Evolutionary conservation across 495 filamentous ascomycete species (phyloP), one percentile per base, ranked within the genome.

Genomic region (Lasiosphaeria miniovina): DNA sequence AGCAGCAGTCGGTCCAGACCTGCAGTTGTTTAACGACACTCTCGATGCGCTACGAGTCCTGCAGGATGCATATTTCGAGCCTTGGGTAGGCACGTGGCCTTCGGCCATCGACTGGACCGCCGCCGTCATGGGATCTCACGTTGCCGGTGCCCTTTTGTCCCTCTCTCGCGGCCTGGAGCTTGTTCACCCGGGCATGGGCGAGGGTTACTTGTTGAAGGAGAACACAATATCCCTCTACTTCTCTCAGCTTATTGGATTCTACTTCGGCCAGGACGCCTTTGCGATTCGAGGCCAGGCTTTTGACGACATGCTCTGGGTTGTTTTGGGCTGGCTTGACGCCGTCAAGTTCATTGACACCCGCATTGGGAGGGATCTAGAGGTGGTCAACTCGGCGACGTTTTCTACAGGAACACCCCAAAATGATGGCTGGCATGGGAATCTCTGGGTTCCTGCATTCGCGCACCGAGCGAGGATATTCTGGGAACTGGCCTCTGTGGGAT

Each of bases 301-400:
- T 68, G 94, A 98, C 70, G 94, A 98, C 69, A 97, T 97, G 81
- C 82, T 96, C 24, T 98, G 94, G 94, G 91, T 98, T 10, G 93
- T 96, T 1, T 77, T 98, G 49, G 89, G 88, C 55, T 98, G 93
- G 93, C 79, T 97, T 59, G 90, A 95, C 68, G 83, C 81, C 51
- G 85, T 90, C 65, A 86, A 90, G 64, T 90, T 94, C 67, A 83
- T 92, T 49, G 70, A 86, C 38, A 64, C 81, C 40, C 88, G 91
- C 65, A 72, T 24, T 24, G 24, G 24, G 24, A 24, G 24, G 24
- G 24, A 24, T 24, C 24, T 24, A 24, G 24, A 2, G 24, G 24
- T 24, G 24, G 2, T 24, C 43, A 17, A 31, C 24, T 17, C 15
- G 45, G 36, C 24, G 36, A 11, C n/a, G 45, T 45, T 12, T 35